phyloP scores from a whole-genome alignment of 495 filamentous ascomycete genomes.

The Articulospora tetracladia region DNA sequence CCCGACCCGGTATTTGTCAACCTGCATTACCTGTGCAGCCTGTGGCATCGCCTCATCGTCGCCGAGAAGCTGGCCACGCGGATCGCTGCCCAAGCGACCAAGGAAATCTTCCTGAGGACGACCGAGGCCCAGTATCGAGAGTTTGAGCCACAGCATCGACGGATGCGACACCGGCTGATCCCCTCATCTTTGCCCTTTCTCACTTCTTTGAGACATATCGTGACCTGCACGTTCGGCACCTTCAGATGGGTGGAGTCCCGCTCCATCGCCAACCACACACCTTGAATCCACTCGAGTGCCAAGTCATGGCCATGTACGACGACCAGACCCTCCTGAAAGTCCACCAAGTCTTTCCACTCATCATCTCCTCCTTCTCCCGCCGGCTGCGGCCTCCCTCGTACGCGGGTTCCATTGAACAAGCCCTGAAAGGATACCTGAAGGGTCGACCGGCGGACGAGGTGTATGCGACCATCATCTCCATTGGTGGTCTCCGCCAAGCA shows the following conservation, averaged over 20 bases:
- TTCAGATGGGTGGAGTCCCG: constrained; percentile 25
- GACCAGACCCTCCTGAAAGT: constrained; percentile 50
- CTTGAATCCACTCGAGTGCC: constrained; percentile 47
- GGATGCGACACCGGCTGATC: constrained; percentile 52
- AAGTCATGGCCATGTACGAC: constrained; percentile 54
- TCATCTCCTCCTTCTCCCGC: constrained; percentile 52
- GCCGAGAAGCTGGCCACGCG: constrained; percentile 48
- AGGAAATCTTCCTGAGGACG: constrained; percentile 49
- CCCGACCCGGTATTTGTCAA: constrained; percentile 38
- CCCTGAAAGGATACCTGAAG: constrained; percentile 51
- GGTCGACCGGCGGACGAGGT: constrained; percentile 53
- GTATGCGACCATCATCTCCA: constrained; percentile 47
- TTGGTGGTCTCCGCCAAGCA: constrained; percentile 51
- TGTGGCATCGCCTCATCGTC: constrained; percentile 56
- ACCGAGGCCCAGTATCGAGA: constrained; percentile 43
- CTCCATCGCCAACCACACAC: constrained; percentile 20
- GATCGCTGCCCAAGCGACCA: constrained; percentile 52
- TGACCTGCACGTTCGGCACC: constrained; percentile 47
- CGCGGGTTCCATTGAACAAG: constrained; percentile 49
- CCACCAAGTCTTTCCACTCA: constrained; percentile 51
- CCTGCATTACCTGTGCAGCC: constrained; percentile 52
- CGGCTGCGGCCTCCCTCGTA: constrained; percentile 53
- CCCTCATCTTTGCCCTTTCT: constrained; percentile 51
- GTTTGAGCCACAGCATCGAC: constrained; percentile 48
- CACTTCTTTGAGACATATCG: constrained; percentile 58